Percentiles rank a stretch among this genome's conserved stretches.
Evolutionary conservation across 1,284 basidiomycete genomes (phyloP).

Genomic region (Paramarasmius palmivorus): DNA sequence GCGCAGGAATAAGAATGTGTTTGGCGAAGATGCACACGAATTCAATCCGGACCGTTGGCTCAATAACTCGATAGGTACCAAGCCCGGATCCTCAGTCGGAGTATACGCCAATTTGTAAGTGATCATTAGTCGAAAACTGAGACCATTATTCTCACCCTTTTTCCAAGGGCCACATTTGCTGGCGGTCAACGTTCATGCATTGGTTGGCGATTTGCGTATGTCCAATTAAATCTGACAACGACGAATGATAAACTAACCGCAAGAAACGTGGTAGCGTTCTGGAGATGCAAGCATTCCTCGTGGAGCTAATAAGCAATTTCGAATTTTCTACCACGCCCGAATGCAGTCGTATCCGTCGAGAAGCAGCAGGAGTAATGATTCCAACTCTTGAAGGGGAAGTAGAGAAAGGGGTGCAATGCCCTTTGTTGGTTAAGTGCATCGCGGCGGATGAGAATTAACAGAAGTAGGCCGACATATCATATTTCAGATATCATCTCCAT

Average conservation of each 20-base stretch:
- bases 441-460: background rate
- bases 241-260: background rate
- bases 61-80: conserved; percentile 17
- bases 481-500: too few species aligned
- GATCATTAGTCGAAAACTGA: background rate
- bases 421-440: background rate
- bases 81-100: conserved; percentile 23
- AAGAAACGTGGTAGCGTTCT: too few species aligned
- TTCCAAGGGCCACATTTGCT: conserved; percentile 23
- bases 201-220: conserved; percentile 26
- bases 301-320: conserved; percentile 14
- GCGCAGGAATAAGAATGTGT: conserved; percentile 28
- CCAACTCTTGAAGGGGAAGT: conserved; percentile 9
- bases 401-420: conserved; percentile 6
- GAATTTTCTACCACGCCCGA: conserved; percentile 11
- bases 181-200: conserved; percentile 31
- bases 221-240: background rate
- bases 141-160: background rate
- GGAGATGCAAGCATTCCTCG: conserved; percentile 14
- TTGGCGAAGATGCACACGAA: conserved; percentile 30
- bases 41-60: conserved; percentile 33
- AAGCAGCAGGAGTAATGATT: conserved; percentile 1
- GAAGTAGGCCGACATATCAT: too few species aligned
- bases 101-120: conserved; percentile 33
- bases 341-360: background rate